Base-by-base conservation (phyloP, 805 yeast genomes). In the Tetrapisispora arboricola region DNA sequence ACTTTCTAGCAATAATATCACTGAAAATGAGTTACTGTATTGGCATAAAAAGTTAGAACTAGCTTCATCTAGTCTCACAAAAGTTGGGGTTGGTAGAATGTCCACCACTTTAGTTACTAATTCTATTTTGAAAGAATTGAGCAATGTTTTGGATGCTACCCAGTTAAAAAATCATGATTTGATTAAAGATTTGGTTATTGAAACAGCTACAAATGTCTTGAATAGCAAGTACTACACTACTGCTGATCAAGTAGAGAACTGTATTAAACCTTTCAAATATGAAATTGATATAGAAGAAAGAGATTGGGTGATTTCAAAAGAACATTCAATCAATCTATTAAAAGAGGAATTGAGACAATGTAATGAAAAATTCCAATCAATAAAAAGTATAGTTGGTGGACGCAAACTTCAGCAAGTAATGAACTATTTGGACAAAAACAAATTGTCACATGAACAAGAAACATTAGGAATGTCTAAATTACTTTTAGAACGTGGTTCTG, bases 221-320 rank as follows among this genome's bases (percentile, higher is more conserved):
- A 79, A 79, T 47, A 66, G 83, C 21, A 77, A 90, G 48, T 92
- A 74, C 58, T 84, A 79, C 48, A 80, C 95, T 1, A 90, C 98
- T 0, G 94, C 98, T 0, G 99, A 94, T 60, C 99, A 92, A 60
- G 97, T 92, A 6, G 99, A 92, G 55, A 92, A 94, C 61, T 88
- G 97, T 65, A 90, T 92, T 54, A 92, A 92, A 60, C 99, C 99
- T 2, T 92, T 82, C 67, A 92, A 92, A 65, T 92, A 90, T 60
- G 99, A 92, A 56, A 88, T 92, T 44, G 99, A 92, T 55, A 76
- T 92, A 37, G 97, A 92, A 57, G 95, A 88, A 51, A 71, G 96
- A 30, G 99, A 92, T 60, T 92, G 99, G 99, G 64, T 67, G 24
- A 57, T 72, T 7, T 80, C 95, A 29, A 76, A 84, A 44, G 94